Conservation (phyloP, 306 rosid genomes). For the Benincasa hispida region DNA sequence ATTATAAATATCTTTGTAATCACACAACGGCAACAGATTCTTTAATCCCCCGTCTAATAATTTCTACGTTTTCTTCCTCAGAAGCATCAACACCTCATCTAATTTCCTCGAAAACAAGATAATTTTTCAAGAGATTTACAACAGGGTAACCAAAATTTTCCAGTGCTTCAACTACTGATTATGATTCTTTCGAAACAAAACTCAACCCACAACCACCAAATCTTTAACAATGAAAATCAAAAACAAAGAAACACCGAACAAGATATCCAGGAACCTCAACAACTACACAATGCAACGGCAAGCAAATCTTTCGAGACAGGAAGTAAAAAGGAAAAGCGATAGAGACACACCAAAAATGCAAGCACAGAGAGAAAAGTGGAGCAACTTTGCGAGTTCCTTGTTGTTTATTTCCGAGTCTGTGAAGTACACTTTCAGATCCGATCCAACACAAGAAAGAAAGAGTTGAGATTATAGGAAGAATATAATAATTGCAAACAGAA, state of each 20-base stretch:
- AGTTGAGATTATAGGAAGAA: constrained; percentile 13
- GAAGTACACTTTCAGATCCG: constrained; percentile 69
- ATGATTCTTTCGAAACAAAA: constrained; percentile 6
- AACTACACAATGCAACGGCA: constrained; percentile 23
- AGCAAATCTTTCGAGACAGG: constrained; percentile 33
- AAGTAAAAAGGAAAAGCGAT: constrained; percentile 8
- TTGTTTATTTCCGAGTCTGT: constrained; percentile 18
- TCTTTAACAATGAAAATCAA: not conserved
- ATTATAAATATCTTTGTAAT: constrained; percentile 6
- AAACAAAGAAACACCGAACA: constrained; percentile 23
- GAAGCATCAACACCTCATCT: not conserved
- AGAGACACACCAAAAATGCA: not conserved
- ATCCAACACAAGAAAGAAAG: constrained; percentile 31
- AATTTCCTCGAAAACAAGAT: not conserved
- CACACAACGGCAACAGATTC: constrained; percentile 2
- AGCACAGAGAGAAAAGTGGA: constrained; percentile 35
- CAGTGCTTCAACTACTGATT: not conserved
- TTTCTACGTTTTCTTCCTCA: not conserved
- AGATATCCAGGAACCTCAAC: not conserved
- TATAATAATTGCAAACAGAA: not conserved
- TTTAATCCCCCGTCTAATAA: not conserved
- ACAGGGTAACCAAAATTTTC: not conserved
- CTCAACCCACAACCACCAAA: not conserved
- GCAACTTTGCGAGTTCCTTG: constrained; percentile 16
- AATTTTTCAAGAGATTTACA: not conserved